Conservation (phyloP, 805 yeast species). For the Kazachstania bromeliacearum region DNA sequence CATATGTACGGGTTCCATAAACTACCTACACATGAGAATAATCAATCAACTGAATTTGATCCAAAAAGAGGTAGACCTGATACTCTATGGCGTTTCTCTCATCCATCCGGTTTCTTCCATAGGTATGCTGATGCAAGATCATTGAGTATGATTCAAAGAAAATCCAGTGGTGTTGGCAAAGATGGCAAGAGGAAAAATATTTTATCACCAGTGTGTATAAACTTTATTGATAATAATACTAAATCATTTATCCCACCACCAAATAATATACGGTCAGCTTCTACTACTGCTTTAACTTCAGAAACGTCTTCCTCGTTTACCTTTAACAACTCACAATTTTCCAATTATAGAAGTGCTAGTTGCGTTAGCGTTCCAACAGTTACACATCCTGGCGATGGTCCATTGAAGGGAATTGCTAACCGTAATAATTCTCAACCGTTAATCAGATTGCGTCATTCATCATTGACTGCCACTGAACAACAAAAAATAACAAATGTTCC, state of each 20-base stretch:
- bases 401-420: no score
- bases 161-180: slow-evolving; percentile 24
- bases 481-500: no score
- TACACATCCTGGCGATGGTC: no score
- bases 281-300: no score
- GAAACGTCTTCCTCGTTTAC: no score
- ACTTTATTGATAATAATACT: slow-evolving; percentile 8
- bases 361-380: slow-evolving; percentile 1
- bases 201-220: slow-evolving; percentile 23
- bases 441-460: not conserved
- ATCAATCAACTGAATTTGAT: not conserved
- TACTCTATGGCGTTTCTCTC: slow-evolving; percentile 25
- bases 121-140: slow-evolving; percentile 16
- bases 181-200: slow-evolving; percentile 27
- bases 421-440: slow-evolving; percentile 3
- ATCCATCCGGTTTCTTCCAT: slow-evolving; percentile 23
- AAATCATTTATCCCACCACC: not conserved
- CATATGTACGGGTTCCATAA: slow-evolving; percentile 97
- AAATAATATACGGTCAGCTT: not conserved
- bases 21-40: slow-evolving; percentile 26
- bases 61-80: slow-evolving; percentile 7
- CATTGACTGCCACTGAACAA: no score
- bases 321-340: no score
- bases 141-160: slow-evolving; percentile 24
- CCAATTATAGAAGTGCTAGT: slow-evolving; percentile 2